A percentile compares a stretch with the other conserved stretches of the same genome.
phyloP scores from a whole-genome alignment of 495 filamentous ascomycete species.

The Oleoguttula mirabilis region DNA sequence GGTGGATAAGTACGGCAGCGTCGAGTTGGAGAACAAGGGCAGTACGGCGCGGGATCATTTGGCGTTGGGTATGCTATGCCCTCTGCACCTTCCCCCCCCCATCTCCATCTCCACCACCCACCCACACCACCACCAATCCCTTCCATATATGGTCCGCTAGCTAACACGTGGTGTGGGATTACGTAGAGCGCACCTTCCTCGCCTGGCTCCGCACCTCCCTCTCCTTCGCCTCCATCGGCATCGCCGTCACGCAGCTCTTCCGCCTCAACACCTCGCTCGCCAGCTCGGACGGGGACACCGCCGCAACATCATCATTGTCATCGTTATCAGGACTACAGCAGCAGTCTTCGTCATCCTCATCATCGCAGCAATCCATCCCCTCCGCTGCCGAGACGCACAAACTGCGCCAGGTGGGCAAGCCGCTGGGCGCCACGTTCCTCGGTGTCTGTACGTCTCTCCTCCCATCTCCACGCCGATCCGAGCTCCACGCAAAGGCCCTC shows the following conservation, averaged over 20 bases:
- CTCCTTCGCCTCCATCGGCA: constrained; percentile 91
- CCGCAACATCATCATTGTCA: constrained; percentile 10
- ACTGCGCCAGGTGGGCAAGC: constrained; percentile 74
- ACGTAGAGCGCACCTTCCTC: constrained; percentile 89
- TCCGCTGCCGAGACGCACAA: constrained; percentile 2
- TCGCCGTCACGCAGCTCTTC: constrained; percentile 93
- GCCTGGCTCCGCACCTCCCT: constrained; percentile 94
- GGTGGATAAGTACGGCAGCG: constrained; percentile 59
- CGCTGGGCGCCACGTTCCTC: constrained; percentile 85
- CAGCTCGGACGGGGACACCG: constrained; percentile 13
- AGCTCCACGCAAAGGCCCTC: no score
- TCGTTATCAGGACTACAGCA: constrained; percentile 4
- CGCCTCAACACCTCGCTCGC: constrained; percentile 66
- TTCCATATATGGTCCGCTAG: no score
- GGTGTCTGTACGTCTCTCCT: constrained; percentile 38
- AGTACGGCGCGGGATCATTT: constrained; percentile 91
- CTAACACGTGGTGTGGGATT: no score
- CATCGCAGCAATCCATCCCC: neutral
- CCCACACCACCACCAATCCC: no score
- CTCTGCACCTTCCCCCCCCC: no score
- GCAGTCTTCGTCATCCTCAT: constrained; percentile 1
- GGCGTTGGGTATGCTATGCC: constrained; percentile 68
- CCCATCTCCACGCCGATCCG: no score
- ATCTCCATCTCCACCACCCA: no score
- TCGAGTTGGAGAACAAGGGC: constrained; percentile 94